phyloP scores from a whole-genome alignment of 1,284 basidiomycete species.

The Macrocystidia cucumis region DNA sequence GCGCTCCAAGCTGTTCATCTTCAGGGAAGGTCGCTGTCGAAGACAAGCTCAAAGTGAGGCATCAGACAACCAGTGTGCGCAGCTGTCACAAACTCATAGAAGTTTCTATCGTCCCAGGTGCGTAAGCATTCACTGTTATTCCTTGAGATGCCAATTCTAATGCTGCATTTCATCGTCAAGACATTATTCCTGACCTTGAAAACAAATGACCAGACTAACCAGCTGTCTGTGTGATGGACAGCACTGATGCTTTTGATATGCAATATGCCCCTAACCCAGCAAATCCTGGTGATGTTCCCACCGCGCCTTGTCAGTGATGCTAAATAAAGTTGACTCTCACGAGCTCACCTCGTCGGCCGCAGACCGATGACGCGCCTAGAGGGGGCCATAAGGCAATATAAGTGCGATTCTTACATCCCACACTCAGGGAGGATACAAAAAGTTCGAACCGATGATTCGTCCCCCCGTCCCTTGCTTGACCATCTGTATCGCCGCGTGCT shows the following conservation, averaged over 20 bases:
- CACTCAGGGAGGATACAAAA: not conserved
- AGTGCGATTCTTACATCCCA: too few species aligned
- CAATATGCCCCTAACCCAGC: slow-evolving; percentile 16
- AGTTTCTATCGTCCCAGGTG: slow-evolving; percentile 32
- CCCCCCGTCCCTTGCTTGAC: slow-evolving; percentile 30
- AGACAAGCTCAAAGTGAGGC: not conserved
- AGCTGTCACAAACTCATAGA: slow-evolving; percentile 20
- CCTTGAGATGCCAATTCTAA: slow-evolving; percentile 29
- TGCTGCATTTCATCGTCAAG: slow-evolving; percentile 15
- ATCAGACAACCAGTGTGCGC: not conserved
- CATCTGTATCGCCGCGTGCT: slow-evolving; percentile 29
- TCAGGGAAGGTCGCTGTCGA: slow-evolving; percentile 4
- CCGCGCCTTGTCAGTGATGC: not conserved
- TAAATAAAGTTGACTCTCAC: not conserved
- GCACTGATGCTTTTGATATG: slow-evolving; percentile 21
- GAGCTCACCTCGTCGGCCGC: slow-evolving; percentile 24
- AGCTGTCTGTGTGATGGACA: slow-evolving; percentile 17
- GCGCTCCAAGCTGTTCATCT: slow-evolving; percentile 7
- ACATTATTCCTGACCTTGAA: slow-evolving; percentile 7
- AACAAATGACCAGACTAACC: slow-evolving; percentile 9
- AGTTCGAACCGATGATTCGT: slow-evolving; percentile 23
- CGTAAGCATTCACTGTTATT: slow-evolving; percentile 46
- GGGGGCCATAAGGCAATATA: not conserved
- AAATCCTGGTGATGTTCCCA: slow-evolving; percentile 12
- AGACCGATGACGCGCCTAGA: slow-evolving; percentile 26